phyloP scores from a whole-genome alignment of 306 rosid species.

The Arachis stenosperma region DNA sequence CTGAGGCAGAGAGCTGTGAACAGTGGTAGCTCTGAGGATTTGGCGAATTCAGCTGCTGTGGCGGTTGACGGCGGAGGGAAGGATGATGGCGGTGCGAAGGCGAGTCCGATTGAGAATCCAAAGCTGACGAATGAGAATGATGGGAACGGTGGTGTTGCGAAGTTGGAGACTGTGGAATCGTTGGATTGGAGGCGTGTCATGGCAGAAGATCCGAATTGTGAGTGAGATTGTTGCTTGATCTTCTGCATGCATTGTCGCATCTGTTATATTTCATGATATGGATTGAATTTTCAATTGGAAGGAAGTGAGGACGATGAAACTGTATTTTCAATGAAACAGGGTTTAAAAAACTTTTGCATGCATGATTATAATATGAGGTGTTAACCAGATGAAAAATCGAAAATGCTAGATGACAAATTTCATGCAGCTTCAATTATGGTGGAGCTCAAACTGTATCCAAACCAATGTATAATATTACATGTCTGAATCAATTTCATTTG shows the following conservation, averaged over 20 bases:
- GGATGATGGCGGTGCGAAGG: slow-evolving; percentile 42
- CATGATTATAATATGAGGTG: neutral
- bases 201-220: slow-evolving; percentile 92
- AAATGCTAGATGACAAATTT: neutral
- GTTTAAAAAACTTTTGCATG: neutral
- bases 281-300: neutral
- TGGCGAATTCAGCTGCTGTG: slow-evolving; percentile 37
- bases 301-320: neutral
- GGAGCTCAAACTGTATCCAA: slow-evolving; percentile 4
- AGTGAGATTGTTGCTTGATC: slow-evolving; percentile 38
- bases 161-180: slow-evolving; percentile 60
- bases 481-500: neutral
- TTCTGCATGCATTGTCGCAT: slow-evolving; percentile 40
- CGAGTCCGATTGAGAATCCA: slow-evolving; percentile 50
- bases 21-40: slow-evolving; percentile 49
- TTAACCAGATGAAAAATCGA: neutral
- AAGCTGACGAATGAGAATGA: slow-evolving; percentile 56
- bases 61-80: slow-evolving; percentile 27
- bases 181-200: slow-evolving; percentile 90
- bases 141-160: slow-evolving; percentile 45
- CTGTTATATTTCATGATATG: neutral
- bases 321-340: neutral
- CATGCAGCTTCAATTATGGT: neutral
- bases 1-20: slow-evolving; percentile 78
- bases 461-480: slow-evolving; percentile 3